phyloP scores from a whole-genome alignment of 2,329 filamentous ascomycete species.

The Fusarium sublunatum region DNA sequence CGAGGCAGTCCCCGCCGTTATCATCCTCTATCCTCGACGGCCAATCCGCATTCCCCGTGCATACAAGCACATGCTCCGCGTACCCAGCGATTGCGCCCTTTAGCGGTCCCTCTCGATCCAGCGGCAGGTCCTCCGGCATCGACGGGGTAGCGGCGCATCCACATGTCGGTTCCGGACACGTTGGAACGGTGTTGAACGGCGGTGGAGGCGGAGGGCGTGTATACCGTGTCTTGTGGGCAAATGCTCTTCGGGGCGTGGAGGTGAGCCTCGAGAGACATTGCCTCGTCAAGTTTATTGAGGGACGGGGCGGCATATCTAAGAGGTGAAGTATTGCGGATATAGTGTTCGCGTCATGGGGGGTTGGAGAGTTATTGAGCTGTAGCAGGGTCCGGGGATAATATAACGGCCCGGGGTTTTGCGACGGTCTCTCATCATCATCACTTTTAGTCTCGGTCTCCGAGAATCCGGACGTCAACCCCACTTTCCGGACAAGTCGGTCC shows the following conservation, averaged over 20 bases:
- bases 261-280: conserved; percentile 21
- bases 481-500: conserved; percentile 38
- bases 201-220: conserved; percentile 38
- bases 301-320: conserved; percentile 32
- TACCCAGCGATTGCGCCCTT: conserved; percentile 83
- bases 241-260: conserved; percentile 18
- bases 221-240: conserved; percentile 32
- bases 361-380: not conserved
- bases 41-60: conserved; percentile 85
- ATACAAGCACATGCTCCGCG: conserved; percentile 84
- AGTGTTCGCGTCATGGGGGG: not conserved
- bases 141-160: conserved; percentile 74
- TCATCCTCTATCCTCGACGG: conserved; percentile 86
- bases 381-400: conserved; percentile 15
- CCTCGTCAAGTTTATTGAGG: conserved; percentile 26
- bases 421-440: conserved; percentile 32
- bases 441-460: conserved; percentile 41
- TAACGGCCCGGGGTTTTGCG: conserved; percentile 28
- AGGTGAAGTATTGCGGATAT: not conserved
- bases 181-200: conserved; percentile 58
- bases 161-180: conserved; percentile 82
- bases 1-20: conserved; percentile 72
- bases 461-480: conserved; percentile 27
- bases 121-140: conserved; percentile 75
- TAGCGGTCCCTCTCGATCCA: conserved; percentile 76